A percentile compares a stretch with the other conserved stretches of the same genome.
These are phyloP conservation scores for Aspergillus tanneri DNA, from an alignment of 2,329 filamentous ascomycete genomes.

Conservation along the genomic window DNA sequence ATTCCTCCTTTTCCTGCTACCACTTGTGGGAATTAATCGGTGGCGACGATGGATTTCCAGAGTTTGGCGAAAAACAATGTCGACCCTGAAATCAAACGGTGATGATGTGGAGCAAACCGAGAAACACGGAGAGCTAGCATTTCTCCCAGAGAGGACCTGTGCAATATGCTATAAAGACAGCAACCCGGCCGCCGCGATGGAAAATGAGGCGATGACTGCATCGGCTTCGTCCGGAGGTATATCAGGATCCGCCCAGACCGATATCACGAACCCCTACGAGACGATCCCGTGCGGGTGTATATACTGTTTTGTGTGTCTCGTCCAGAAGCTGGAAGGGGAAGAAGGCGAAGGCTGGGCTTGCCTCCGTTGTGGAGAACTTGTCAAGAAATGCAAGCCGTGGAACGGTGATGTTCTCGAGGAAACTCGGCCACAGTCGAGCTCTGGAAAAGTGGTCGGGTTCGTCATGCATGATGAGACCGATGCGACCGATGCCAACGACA, in stretches of 20 bases:
- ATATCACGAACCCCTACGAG: constrained; percentile 95
- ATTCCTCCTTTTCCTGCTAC: constrained; percentile 95
- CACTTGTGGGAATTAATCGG: constrained; percentile 87
- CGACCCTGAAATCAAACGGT: constrained; percentile 54
- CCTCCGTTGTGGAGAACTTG: constrained; percentile 77
- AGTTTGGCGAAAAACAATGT: constrained; percentile 78
- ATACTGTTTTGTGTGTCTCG: constrained; percentile 96
- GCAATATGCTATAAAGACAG: constrained; percentile 96
- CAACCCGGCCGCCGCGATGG: constrained; percentile 68
- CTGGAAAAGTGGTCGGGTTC: constrained; percentile 45
- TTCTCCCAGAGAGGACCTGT: constrained; percentile 89
- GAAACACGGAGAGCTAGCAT: constrained; percentile 71
- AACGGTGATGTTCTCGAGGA: constrained; percentile 74
- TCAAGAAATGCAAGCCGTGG: constrained; percentile 89
- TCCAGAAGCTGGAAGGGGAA: constrained; percentile 82
- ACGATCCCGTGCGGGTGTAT: constrained; percentile 84
- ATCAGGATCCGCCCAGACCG: constrained; percentile 82
- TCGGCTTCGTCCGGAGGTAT: constrained; percentile 69
- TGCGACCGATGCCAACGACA: constrained; percentile 12
- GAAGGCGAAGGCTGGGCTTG: constrained; percentile 94
- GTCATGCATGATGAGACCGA: constrained; percentile 31
- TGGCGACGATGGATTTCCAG: constrained; percentile 89
- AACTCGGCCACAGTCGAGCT: constrained; percentile 31
- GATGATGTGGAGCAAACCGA: constrained; percentile 52
- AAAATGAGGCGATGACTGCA: constrained; percentile 72